Evolutionary conservation across 371 early-diverging fungal genomes (phyloP).

Genomic region (Lichtheimia corymbifera): DNA sequence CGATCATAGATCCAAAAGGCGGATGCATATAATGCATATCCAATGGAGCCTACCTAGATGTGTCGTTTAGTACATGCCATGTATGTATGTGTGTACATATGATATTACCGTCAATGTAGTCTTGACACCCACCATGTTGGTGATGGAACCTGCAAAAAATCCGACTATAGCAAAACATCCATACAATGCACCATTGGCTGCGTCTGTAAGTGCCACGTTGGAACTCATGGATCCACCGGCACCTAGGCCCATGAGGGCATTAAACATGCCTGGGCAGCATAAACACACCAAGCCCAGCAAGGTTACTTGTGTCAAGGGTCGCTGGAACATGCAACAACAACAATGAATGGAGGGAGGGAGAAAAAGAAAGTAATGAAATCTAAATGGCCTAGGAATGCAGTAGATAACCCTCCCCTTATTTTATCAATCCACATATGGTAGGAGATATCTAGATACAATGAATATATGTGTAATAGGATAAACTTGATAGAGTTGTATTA

Average conservation of each 20-base stretch:
- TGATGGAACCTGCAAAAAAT: conserved; percentile 62
- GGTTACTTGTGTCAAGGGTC: conserved; percentile 62
- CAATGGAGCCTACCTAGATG: conserved; percentile 39
- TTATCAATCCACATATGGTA: too few relatives aligned
- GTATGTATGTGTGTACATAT: too few relatives aligned
- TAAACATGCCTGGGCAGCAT: conserved; percentile 77
- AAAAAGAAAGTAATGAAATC: background rate
- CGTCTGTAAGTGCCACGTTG: conserved; percentile 63
- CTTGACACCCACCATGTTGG: conserved; percentile 59
- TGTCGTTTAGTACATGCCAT: background rate
- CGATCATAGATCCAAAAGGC: conserved; percentile 57
- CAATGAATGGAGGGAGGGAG: background rate
- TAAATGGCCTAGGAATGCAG: background rate
- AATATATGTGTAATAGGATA: background rate
- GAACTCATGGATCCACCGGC: conserved; percentile 55
- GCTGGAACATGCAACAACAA: too few relatives aligned
- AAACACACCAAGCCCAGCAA: conserved; percentile 76
- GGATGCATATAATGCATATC: conserved; percentile 60
- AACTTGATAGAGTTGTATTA: background rate
- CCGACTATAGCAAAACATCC: conserved; percentile 73
- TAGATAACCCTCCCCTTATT: background rate
- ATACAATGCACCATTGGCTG: conserved; percentile 71
- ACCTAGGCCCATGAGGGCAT: conserved; percentile 49
- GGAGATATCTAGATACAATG: background rate
- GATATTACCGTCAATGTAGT: conserved; percentile 41